Conservation (phyloP, 2,329 filamentous ascomycete genomes). For the Venturia oleaginea region DNA sequence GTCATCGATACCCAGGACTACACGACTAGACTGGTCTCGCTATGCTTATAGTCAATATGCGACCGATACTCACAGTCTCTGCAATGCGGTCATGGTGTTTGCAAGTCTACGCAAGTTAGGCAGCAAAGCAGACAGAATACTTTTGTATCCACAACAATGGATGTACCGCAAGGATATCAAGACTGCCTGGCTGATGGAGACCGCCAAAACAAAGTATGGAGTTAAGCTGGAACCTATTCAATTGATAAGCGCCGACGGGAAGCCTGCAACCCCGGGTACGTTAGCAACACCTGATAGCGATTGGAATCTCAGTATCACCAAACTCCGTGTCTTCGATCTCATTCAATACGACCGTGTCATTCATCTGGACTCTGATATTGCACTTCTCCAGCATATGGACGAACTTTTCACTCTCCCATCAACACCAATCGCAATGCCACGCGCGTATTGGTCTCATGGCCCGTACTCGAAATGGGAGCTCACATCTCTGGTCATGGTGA, state of each 20-base stretch:
- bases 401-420: slow-evolving; percentile 60
- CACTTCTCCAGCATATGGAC: slow-evolving; percentile 47
- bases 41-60: slow-evolving; percentile 37
- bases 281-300: slow-evolving; percentile 7
- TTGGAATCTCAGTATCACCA: slow-evolving; percentile 13
- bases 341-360: slow-evolving; percentile 13
- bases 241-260: slow-evolving; percentile 7
- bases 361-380: slow-evolving; percentile 12
- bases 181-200: slow-evolving; percentile 11
- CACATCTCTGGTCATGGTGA: slow-evolving; percentile 52
- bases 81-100: slow-evolving; percentile 37
- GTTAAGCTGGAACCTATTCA: slow-evolving; percentile 13
- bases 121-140: slow-evolving; percentile 36
- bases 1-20: slow-evolving; percentile 12
- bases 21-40: slow-evolving; percentile 28
- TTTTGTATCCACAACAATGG: slow-evolving; percentile 36
- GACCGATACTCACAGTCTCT: slow-evolving; percentile 33
- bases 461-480: slow-evolving; percentile 38
- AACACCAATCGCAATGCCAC: slow-evolving; percentile 55
- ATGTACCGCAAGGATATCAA: slow-evolving; percentile 14
- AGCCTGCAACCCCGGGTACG: slow-evolving; percentile 9
- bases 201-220: slow-evolving; percentile 8
- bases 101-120: slow-evolving; percentile 33
- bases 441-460: slow-evolving; percentile 60
- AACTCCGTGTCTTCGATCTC: slow-evolving; percentile 13